Conservation (phyloP, 1,284 basidiomycete species). For the Leucoagaricus sp. region DNA sequence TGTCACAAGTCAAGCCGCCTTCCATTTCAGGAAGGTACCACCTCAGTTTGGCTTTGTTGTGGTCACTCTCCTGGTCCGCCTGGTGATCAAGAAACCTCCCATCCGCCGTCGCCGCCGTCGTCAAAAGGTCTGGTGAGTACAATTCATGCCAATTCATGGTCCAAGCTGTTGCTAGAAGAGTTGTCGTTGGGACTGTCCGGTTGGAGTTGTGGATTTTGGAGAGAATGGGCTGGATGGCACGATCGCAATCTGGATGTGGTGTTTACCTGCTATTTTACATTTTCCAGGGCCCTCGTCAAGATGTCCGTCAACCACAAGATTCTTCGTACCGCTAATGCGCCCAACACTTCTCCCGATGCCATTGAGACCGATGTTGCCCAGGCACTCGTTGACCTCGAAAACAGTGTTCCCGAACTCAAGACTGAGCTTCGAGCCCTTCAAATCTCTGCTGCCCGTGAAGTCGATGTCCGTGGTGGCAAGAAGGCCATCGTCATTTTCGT, state of each 20-base stretch:
- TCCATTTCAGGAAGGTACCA: constrained; percentile 7
- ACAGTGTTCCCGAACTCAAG: constrained; percentile 98
- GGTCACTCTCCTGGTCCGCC: constrained; percentile 23
- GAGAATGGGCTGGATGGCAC: constrained; percentile 44
- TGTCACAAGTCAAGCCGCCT: constrained; percentile 1
- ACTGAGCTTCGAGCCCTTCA: constrained; percentile 93
- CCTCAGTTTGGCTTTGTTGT: constrained; percentile 38
- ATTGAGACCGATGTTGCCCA: constrained; percentile 93
- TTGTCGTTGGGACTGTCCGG: constrained; percentile 21
- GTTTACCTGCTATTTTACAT: constrained; percentile 38
- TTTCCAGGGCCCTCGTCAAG: constrained; percentile 44
- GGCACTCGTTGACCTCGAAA: constrained; percentile 97
- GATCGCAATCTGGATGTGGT: constrained; percentile 36
- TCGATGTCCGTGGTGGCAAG: constrained; percentile 99
- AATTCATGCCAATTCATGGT: constrained; percentile 25
- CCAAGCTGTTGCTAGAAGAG: constrained; percentile 20
- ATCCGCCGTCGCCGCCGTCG: constrained; percentile 37
- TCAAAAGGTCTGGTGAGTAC: constrained; percentile 47
- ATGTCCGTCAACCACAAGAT: constrained; percentile 88
- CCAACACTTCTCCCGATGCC: constrained; percentile 87
- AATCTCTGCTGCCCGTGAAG: constrained; percentile 97
- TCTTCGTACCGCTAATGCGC: constrained; percentile 94
- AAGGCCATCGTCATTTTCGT: constrained; percentile 99
- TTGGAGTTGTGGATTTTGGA: constrained; percentile 24
- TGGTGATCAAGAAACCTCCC: constrained; percentile 33